These are phyloP conservation scores for Clarireedia monteithiana DNA, from an alignment of 2,329 filamentous ascomycete species.

Conservation along the genomic window DNA sequence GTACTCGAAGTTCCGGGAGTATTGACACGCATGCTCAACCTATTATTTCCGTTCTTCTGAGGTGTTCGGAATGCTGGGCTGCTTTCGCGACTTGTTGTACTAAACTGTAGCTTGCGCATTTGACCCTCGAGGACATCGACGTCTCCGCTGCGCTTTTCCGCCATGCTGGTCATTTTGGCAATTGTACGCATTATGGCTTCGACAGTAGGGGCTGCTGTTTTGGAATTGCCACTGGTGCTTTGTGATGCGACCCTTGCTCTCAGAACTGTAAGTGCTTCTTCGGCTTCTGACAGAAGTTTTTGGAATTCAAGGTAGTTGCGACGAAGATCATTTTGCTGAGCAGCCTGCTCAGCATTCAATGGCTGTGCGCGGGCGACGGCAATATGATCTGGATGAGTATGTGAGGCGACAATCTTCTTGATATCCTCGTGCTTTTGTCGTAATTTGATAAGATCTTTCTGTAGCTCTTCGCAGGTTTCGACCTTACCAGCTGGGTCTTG, in stretches of 20 bases:
- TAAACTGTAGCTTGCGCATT: conserved; percentile 62
- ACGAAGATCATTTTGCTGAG: conserved; percentile 77
- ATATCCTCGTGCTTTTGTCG: conserved; percentile 72
- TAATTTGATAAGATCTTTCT: conserved; percentile 63
- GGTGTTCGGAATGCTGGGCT: conserved; percentile 35
- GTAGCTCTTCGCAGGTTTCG: conserved; percentile 57
- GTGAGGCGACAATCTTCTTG: conserved; percentile 63
- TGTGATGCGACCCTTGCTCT: conserved; percentile 65
- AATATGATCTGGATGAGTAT: conserved; percentile 58
- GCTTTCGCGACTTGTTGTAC: conserved; percentile 35
- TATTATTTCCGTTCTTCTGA: conserved; percentile 21
- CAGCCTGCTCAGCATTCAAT: conserved; percentile 74
- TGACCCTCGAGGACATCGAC: conserved; percentile 85
- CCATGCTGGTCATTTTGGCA: conserved; percentile 84
- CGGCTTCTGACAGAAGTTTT: conserved; percentile 66
- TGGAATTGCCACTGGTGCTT: conserved; percentile 42
- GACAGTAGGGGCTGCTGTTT: conserved; percentile 59
- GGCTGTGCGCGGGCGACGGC: conserved; percentile 62
- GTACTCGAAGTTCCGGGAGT: conserved; percentile 21
- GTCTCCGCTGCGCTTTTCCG: conserved; percentile 83
- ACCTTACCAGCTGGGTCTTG: conserved; percentile 62
- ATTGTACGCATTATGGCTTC: conserved; percentile 91
- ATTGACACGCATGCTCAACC: conserved; percentile 15
- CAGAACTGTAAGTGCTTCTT: conserved; percentile 72
- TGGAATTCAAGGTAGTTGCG: conserved; percentile 68